A percentile compares a stretch with the other conserved stretches of the same genome.
Conservation (phyloP, 768 basidiomycete species). For the Boletus tylopilopsis region DNA sequence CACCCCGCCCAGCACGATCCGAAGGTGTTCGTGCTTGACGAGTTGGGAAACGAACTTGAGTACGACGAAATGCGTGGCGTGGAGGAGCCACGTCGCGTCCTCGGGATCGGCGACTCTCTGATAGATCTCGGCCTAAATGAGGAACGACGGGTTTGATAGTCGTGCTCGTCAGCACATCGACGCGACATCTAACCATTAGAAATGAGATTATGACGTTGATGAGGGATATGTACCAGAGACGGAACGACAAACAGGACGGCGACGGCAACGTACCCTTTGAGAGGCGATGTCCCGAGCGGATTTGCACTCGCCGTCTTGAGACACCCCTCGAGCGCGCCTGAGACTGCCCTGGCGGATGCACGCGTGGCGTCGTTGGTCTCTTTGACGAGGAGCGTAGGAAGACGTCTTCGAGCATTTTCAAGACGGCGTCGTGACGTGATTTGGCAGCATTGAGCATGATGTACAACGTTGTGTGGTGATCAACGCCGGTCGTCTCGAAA, state of each 20-base stretch:
- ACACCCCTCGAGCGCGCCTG: too few relatives aligned
- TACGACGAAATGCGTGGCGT: conserved; percentile 53
- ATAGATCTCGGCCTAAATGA: conserved; percentile 86
- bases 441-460: conserved; percentile 62
- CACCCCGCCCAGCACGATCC: conserved; percentile 32
- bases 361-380: too few relatives aligned
- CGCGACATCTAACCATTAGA: neutral
- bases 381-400: too few relatives aligned
- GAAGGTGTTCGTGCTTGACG: conserved; percentile 45
- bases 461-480: conserved; percentile 80
- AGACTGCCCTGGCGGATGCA: too few relatives aligned
- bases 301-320: too few relatives aligned
- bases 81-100: conserved; percentile 75
- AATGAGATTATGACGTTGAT: too few relatives aligned
- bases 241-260: conserved; percentile 42
- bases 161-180: conserved; percentile 45
- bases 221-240: too few relatives aligned
- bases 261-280: conserved; percentile 81
- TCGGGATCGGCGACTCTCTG: conserved; percentile 73
- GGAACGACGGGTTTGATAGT: conserved; percentile 76
- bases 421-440: conserved; percentile 46
- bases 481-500: conserved; percentile 57
- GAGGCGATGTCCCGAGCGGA: conserved; percentile 43
- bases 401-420: conserved; percentile 40
- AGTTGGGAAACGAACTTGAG: conserved; percentile 48